Base-by-base conservation (phyloP, 2,329 filamentous ascomycete species). In the Penicillium sclerotiorum region DNA sequence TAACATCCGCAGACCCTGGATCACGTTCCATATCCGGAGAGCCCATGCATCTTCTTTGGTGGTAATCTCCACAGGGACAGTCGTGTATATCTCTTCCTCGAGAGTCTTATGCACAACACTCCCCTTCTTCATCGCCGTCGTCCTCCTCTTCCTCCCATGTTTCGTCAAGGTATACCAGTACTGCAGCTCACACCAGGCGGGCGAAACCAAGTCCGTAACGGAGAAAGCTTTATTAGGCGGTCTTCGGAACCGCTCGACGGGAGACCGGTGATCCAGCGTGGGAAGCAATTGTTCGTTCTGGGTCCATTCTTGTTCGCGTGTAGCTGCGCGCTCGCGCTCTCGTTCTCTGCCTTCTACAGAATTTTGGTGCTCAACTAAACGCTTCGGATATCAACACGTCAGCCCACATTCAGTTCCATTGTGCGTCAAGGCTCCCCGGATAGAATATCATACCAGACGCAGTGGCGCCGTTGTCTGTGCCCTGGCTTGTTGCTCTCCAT, bases 131-230 rank as follows among this genome's bases (percentile, higher is more conserved):
- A 99, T 99, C 0, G 90, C 90, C 2, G 81, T 71, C 1, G 92
- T 97, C 27, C 79, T 79, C 46, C 82, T 87, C 66, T 88, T 92
- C 49, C 82, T 83, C 1, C 93, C 94, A 64, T 87, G 83, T 47
- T 83, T 85, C 3, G 86, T 89, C 47, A 99, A 79, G 0, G 85
- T 89, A 72, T 95, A 96, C 78, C 85, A 91, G 63, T 96, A 95
- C 68, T 97, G 92, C 51, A 97, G 71, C 71, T 99, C 93, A 69
- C 94, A 99, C 94, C 94, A 99, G 7, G 92, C 87, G 2, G 92
- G 92, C 1, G 90, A 88, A 0, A 92, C 84, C 20, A 97, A 74
- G 69, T 99, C 94, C 2, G 89, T 91, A 1, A 97, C 94, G 0
- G 89, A 90, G 7, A 97, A 79, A 0, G 89, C 84, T 65, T 90